Conservation (phyloP, 257 asterid genomes). For the Fraxinus excelsior region DNA sequence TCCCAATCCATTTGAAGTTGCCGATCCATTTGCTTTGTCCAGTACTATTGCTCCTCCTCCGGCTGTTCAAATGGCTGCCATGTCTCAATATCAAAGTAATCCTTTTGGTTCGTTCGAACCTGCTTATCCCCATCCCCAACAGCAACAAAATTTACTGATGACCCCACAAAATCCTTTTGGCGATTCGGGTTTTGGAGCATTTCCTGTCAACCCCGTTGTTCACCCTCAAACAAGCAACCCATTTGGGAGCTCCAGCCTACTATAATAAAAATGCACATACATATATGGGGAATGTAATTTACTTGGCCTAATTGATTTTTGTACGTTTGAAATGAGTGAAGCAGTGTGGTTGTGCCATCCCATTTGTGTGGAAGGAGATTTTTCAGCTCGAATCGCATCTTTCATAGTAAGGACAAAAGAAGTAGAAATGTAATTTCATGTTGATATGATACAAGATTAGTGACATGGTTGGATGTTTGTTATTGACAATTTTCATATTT, state of each 20-base stretch:
- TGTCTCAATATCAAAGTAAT: constrained; percentile 53
- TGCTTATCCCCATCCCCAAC: constrained; percentile 54
- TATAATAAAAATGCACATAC: constrained; percentile 41
- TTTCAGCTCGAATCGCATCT: constrained; percentile 30
- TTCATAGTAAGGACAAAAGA: constrained; percentile 41
- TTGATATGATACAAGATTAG: constrained; percentile 12
- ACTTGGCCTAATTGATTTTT: constrained; percentile 49
- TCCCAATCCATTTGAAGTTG: constrained; percentile 88
- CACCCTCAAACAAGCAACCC: constrained; percentile 73
- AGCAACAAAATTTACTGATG: constrained; percentile 39
- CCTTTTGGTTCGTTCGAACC: constrained; percentile 79
- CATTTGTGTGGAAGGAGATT: constrained; percentile 10
- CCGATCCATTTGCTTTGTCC: constrained; percentile 70
- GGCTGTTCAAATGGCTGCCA: constrained; percentile 48
- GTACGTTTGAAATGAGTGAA: constrained; percentile 36
- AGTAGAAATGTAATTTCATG: constrained; percentile 7
- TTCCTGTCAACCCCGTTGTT: constrained; percentile 47
- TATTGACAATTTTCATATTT: constrained; percentile 39
- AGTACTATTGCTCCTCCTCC: constrained; percentile 50
- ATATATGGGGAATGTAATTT: constrained; percentile 32
- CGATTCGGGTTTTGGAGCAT: constrained; percentile 63
- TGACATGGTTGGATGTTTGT: background rate
- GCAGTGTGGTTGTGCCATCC: background rate
- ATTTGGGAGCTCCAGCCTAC: constrained; percentile 66
- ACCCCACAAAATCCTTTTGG: constrained; percentile 79